A percentile compares a stretch with the other conserved stretches of the same genome.
These are phyloP conservation scores for Marasmius fiardii DNA, from an alignment of 1,284 basidiomycete species.

Conservation along the genomic window DNA sequence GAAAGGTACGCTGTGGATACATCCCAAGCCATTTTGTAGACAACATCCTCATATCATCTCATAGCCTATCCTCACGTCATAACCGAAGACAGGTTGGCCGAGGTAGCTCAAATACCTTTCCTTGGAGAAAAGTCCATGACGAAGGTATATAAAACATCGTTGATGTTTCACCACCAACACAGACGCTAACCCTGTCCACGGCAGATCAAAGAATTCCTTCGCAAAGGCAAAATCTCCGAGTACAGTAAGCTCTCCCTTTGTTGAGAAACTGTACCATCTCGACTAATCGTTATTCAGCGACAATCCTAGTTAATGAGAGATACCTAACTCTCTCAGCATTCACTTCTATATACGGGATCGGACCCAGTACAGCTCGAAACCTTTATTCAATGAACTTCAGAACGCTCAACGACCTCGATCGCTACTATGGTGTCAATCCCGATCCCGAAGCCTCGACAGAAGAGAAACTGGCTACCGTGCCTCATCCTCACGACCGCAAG, in stretches of 20 bases:
- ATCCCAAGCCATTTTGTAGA: neutral
- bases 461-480: constrained; percentile 5
- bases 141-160: constrained; percentile 41
- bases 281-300: constrained; percentile 32
- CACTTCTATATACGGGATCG: constrained; percentile 69
- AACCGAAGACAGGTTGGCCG: constrained; percentile 34
- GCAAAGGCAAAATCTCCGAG: constrained; percentile 54
- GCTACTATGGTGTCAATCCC: constrained; percentile 52
- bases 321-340: constrained; percentile 57
- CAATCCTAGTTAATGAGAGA: constrained; percentile 42
- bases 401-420: constrained; percentile 58
- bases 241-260: constrained; percentile 39
- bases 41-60: neutral
- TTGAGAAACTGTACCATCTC: neutral
- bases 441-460: constrained; percentile 11
- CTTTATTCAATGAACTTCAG: constrained; percentile 61
- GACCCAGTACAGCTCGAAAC: constrained; percentile 59
- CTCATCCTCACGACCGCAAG: neutral
- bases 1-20: constrained; percentile 45
- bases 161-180: neutral
- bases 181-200: constrained; percentile 15
- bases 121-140: constrained; percentile 58
- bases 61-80: constrained; percentile 65
- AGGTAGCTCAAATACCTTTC: constrained; percentile 53
- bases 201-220: constrained; percentile 63